Percentiles rank a stretch among this genome's conserved stretches.
Evolutionary conservation across 768 basidiomycete genomes (phyloP).

Genomic region (Scleroderma citrinum): DNA sequence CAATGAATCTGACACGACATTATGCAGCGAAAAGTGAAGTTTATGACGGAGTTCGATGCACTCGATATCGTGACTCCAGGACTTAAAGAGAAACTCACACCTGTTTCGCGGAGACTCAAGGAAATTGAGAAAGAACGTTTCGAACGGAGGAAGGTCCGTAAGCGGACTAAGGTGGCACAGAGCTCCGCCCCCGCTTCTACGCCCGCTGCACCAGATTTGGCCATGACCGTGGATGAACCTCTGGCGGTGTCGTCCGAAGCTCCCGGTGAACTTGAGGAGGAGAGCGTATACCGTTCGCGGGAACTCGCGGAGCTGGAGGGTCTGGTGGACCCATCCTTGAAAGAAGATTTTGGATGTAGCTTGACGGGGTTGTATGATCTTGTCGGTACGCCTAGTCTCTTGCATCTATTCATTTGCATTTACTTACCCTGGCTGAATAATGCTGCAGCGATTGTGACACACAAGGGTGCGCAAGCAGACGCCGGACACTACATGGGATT

Average conservation of each 20-base stretch:
- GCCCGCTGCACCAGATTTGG: slow-evolving; percentile 15
- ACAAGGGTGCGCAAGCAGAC: slow-evolving; percentile 94
- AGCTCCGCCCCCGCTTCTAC: slow-evolving; percentile 15
- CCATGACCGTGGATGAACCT: slow-evolving; percentile 47
- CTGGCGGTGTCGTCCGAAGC: slow-evolving; percentile 24
- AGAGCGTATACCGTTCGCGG: slow-evolving; percentile 52
- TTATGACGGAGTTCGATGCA: slow-evolving; percentile 83
- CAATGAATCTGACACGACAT: not conserved
- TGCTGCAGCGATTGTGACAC: slow-evolving; percentile 83
- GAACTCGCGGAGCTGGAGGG: slow-evolving; percentile 62
- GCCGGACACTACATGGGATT: slow-evolving; percentile 95
- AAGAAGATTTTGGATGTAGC: slow-evolving; percentile 67
- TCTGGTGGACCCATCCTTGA: slow-evolving; percentile 59
- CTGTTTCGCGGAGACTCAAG: slow-evolving; percentile 66
- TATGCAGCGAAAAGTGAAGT: slow-evolving; percentile 81
- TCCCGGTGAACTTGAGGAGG: slow-evolving; percentile 47
- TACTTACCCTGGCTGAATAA: not conserved
- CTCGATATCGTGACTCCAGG: slow-evolving; percentile 78
- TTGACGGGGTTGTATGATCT: slow-evolving; percentile 85
- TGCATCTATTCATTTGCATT: slow-evolving; percentile 1
- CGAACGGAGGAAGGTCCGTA: slow-evolving; percentile 79
- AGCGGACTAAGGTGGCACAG: slow-evolving; percentile 51
- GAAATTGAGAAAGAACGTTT: slow-evolving; percentile 78
- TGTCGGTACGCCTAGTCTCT: slow-evolving; percentile 52
- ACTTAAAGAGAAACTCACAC: slow-evolving; percentile 62